These are phyloP conservation scores for Physcia stellaris DNA, from an alignment of 495 filamentous ascomycete species.

Conservation along the genomic window DNA sequence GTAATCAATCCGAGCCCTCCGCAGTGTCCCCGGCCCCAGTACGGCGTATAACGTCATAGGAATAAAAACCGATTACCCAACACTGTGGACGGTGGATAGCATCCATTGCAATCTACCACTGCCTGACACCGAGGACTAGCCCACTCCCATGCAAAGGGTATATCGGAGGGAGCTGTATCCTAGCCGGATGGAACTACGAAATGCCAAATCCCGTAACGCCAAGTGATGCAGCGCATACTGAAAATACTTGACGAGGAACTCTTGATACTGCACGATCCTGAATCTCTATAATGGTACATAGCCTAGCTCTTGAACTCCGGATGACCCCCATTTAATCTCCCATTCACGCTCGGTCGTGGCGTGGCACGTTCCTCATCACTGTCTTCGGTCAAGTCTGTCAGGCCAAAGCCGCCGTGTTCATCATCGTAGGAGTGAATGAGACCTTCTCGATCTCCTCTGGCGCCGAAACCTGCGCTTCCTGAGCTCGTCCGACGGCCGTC, in stretches of 20 bases:
- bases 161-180: too few species aligned
- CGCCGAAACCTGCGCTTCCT: conserved; percentile 38
- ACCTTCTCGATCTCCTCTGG: conserved; percentile 55
- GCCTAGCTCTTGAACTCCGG: conserved; percentile 28
- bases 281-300: too few species aligned
- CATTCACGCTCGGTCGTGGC: conserved; percentile 3
- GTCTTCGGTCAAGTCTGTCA: conserved; percentile 58
- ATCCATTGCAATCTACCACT: too few species aligned
- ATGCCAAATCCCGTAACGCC: neutral
- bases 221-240: conserved; percentile 2
- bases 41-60: too few species aligned
- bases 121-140: too few species aligned
- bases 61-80: too few species aligned
- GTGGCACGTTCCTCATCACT: conserved; percentile 39
- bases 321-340: conserved; percentile 15
- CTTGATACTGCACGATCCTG: too few species aligned
- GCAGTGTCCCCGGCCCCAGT: too few species aligned
- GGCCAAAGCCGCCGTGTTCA: conserved; percentile 51
- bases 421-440: conserved; percentile 75
- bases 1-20: too few species aligned
- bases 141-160: too few species aligned
- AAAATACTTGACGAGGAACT: neutral
- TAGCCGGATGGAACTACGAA: conserved; percentile 2
- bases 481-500: conserved; percentile 39
- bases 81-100: too few species aligned